phyloP scores from a whole-genome alignment of 148 eudicot species.

The Rhododendron henanense region DNA sequence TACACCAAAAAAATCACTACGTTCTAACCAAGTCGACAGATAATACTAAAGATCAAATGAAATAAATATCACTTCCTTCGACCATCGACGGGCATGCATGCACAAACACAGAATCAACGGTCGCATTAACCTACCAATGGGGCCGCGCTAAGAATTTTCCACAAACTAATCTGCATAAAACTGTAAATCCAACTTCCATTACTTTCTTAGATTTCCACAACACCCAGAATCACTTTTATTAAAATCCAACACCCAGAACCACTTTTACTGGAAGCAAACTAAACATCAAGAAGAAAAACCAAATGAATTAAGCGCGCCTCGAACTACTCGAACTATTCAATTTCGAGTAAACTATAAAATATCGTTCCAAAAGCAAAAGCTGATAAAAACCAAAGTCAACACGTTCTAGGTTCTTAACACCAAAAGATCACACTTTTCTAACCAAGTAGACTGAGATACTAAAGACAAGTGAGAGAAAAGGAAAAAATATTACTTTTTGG shows the following conservation, averaged over 20 bases:
- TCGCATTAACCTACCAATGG: not conserved
- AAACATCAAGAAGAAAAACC: not conserved
- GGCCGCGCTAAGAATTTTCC: no score
- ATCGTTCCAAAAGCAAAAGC: not conserved
- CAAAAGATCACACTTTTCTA: not conserved
- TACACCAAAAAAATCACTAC: not conserved
- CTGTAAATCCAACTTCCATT: not conserved
- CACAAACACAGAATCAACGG: not conserved
- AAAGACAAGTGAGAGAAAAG: not conserved
- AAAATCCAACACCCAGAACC: not conserved
- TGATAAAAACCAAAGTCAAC: not conserved
- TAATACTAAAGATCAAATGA: no score
- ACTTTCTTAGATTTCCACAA: not conserved
- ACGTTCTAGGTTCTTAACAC: not conserved
- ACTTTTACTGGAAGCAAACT: not conserved
- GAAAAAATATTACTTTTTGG: constrained; percentile 35
- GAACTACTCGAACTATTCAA: not conserved
- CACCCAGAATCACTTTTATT: not conserved
- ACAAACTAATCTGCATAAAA: not conserved
- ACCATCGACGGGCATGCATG: no score
- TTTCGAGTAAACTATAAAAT: not conserved
- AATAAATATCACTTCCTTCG: no score
- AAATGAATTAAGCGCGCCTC: not conserved
- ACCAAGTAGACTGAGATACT: not conserved
- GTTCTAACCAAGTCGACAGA: not conserved